Evolutionary conservation across 2,329 filamentous ascomycete genomes (phyloP), one percentile per base, ranked within the genome.

Genomic region (Coniosporium tulheliwenetii): DNA sequence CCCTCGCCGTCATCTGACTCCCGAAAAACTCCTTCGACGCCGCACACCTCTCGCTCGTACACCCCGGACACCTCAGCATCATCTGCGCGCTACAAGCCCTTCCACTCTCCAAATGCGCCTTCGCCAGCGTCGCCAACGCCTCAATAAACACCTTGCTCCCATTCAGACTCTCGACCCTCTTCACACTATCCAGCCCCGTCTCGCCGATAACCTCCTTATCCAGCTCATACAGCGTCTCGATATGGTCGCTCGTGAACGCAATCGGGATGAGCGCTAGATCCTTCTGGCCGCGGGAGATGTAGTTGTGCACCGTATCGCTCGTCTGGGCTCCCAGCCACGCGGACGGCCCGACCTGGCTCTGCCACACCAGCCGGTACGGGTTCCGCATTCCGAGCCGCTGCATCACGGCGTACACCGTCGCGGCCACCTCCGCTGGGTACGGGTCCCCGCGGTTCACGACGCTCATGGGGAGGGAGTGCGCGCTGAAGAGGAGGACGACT

Each of bases 241-340:
- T 98, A 57, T 98, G 91, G 54, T 98, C 91, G n/a, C 85, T 93
- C 0, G 91, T 98, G 58, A 98, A 98, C 5, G 91, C 91, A 48
- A 98, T 93, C 0, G 91, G 91, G 42, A 98, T 85, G 5, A 98
- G 70, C 1, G 95, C 70, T 41, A 98, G 70, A 55, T 98, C 86
- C 41, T 80, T 93, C 55, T 95, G 84, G 1, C 89, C 91, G 61
- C 91, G 86, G 55, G 82, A 77, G 48, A 96, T 78, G 56, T 95
- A 93, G 44, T 85, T 73, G 55, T 87, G 78, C 9, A 98, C 91
- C 0, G 87, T 89, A 48, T 81, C 77, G 44, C 80, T 79, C 0
- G 91, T 98, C 61, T 98, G 91, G 9, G 91, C 87, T 15, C 91
- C 91, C 8, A 98, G 71, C 91, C 91, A 98, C 14, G 91, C 83